These are phyloP conservation scores for Solanum arcanum DNA, from an alignment of 257 asterid genomes.

Conservation along the genomic window DNA sequence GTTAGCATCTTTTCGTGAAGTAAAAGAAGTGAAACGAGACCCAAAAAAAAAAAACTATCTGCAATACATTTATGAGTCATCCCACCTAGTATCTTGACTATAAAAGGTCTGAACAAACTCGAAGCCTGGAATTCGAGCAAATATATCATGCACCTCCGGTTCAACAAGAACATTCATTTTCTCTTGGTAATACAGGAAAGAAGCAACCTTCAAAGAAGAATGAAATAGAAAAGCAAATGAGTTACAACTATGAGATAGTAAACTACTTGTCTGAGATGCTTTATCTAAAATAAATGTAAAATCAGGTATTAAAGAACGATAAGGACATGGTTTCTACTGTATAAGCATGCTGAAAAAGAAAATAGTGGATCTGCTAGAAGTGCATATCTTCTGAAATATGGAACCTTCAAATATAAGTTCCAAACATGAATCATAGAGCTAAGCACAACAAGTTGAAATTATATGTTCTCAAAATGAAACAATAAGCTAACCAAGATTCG, in stretches of 20 bases:
- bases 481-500: not conserved
- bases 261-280: not conserved
- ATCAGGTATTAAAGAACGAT: not conserved
- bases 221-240: not conserved
- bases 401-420: not conserved
- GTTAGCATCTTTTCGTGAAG: conserved; percentile 6
- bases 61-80: not conserved
- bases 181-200: conserved; percentile 86
- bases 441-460: not conserved
- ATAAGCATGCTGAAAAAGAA: not conserved
- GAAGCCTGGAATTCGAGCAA: conserved; percentile 93
- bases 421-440: not conserved
- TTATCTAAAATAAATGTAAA: not conserved
- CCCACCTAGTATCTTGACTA: conserved; percentile 95
- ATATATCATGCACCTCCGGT: conserved; percentile 92
- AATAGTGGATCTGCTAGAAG: not conserved
- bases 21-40: not conserved
- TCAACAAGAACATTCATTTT: conserved; percentile 93
- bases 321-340: not conserved
- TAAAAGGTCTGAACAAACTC: conserved; percentile 97
- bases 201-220: conserved; percentile 61
- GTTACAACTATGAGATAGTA: not conserved
- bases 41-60: not conserved
- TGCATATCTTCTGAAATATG: not conserved
- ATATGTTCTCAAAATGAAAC: not conserved